Evolutionary conservation across 805 yeast species (phyloP), one percentile per base, ranked within the genome.

Genomic region (Alloascoidea africana): DNA sequence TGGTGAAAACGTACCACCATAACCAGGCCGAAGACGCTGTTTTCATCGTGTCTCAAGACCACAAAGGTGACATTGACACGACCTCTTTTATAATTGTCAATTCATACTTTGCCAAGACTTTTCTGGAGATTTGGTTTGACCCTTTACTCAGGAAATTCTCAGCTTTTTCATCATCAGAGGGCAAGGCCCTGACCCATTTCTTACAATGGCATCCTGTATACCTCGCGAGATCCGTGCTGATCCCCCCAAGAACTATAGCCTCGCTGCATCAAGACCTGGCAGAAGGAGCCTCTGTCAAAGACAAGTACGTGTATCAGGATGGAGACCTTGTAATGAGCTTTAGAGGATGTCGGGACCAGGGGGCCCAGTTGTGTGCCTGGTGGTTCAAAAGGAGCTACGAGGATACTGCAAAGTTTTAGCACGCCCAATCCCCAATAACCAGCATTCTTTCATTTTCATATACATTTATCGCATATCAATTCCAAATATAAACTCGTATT

Each of bases 161-260:
- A n/a, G 51, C 49, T 30, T 65, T 64, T 42, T 75, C 76, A 55
- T 70, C 70, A 5, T 45, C 53, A 27, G 53, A 53, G 36, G 66
- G 67, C 33, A 71, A 78, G 79, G 30, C 30, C 2, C 46, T 81
- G 17, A 65, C 79, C 3, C 91, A 81, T 50, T 63, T 79, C 19
- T 58, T 82, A 46, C 91, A 80, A 55, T 82, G 91, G 91, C 91
- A 81, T 51, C 89, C 91, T n/a, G 68, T 65, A 14, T 52, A 77
- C n/a, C 60, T 81, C 45, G 65, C 75, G 36, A 75, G 69, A 48
- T 64, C 84, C 1, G 70, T 76, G 0, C 53, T 82, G 13, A 68
- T 81, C 1, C 79, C 80, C 17, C 65, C 67, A 34, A 65, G 70
- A 52, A 56, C 70, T 3, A 62, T 72, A 34, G 66, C 71, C 11